phyloP scores from a whole-genome alignment of 306 rosid species.

The Aeschynomene evenia region DNA sequence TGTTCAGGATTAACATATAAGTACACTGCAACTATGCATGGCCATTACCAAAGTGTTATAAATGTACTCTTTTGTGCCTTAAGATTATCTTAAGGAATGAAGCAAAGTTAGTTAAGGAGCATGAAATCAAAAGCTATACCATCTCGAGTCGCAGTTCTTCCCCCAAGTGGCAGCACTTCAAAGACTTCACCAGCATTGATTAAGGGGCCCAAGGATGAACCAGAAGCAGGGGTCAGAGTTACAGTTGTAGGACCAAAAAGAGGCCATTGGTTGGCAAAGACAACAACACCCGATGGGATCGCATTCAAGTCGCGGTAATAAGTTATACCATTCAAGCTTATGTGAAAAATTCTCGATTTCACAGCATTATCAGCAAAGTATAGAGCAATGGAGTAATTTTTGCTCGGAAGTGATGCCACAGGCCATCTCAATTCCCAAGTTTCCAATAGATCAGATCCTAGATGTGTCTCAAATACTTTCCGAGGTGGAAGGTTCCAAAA shows the following conservation, averaged over 20 bases:
- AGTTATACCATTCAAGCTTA: slow-evolving; percentile 57
- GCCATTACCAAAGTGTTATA: too few species aligned
- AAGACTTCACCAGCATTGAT: slow-evolving; percentile 87
- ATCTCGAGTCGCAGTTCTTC: slow-evolving; percentile 74
- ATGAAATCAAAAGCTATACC: slow-evolving; percentile 48
- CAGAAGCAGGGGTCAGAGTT: slow-evolving; percentile 58
- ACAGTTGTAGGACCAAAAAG: slow-evolving; percentile 65
- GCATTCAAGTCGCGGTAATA: slow-evolving; percentile 61
- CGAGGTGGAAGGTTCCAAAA: slow-evolving; percentile 87
- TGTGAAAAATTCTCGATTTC: slow-evolving; percentile 51
- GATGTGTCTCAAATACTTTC: slow-evolving; percentile 58
- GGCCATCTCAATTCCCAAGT: slow-evolving; percentile 74
- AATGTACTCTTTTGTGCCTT: neutral
- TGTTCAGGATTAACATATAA: neutral
- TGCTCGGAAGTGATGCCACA: slow-evolving; percentile 44
- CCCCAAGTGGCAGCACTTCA: slow-evolving; percentile 55
- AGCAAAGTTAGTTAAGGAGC: slow-evolving; percentile 13
- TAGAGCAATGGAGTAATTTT: slow-evolving; percentile 65
- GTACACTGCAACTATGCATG: neutral
- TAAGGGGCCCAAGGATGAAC: slow-evolving; percentile 63
- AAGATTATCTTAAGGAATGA: slow-evolving; percentile 26
- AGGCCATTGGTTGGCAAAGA: slow-evolving; percentile 80
- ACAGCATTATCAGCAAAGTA: slow-evolving; percentile 64
- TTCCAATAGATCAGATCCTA: slow-evolving; percentile 45
- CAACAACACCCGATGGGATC: slow-evolving; percentile 59